Evolutionary conservation across 176 grass and related monocot species (phyloP).

Genomic region (Bromus sterilis): DNA sequence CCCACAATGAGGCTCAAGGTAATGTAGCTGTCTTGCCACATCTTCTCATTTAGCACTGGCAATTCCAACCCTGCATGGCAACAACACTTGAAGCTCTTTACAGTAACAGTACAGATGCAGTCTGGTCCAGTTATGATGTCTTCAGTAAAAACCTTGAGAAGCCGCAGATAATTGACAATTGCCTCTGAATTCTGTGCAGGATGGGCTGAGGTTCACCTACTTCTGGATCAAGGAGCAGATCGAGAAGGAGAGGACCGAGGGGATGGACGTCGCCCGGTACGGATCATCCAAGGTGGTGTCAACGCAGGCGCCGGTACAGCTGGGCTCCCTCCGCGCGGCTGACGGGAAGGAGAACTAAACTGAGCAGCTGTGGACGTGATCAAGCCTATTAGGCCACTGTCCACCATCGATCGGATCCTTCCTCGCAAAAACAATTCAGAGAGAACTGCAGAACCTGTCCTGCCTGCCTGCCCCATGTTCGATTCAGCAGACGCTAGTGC

Average conservation of each 20-base stretch:
- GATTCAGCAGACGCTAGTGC: not conserved
- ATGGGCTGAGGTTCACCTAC: conserved; percentile 83
- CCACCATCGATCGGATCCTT: not conserved
- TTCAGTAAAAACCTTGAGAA: not conserved
- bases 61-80: not conserved
- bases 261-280: conserved; percentile 41
- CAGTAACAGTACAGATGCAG: not conserved
- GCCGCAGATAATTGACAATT: not conserved
- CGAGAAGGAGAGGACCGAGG: conserved; percentile 57
- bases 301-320: conserved; percentile 75
- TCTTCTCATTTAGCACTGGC: not conserved
- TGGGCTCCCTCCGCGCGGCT: conserved; percentile 79
- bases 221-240: conserved; percentile 97
- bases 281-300: conserved; percentile 64
- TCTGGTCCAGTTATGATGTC: not conserved
- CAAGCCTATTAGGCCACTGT: not conserved
- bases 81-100: not conserved
- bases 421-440: conserved; percentile 7
- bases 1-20: conserved; percentile 64
- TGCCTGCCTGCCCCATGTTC: not conserved
- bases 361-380: not conserved
- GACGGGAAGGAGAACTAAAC: conserved; percentile 84
- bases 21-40: not conserved
- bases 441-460: not conserved
- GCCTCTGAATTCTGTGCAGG: conserved; percentile 23